A percentile compares a stretch with the other conserved stretches of the same genome.
Evolutionary conservation across 768 basidiomycete genomes (phyloP).

Genomic region (Dentipellis sp.): DNA sequence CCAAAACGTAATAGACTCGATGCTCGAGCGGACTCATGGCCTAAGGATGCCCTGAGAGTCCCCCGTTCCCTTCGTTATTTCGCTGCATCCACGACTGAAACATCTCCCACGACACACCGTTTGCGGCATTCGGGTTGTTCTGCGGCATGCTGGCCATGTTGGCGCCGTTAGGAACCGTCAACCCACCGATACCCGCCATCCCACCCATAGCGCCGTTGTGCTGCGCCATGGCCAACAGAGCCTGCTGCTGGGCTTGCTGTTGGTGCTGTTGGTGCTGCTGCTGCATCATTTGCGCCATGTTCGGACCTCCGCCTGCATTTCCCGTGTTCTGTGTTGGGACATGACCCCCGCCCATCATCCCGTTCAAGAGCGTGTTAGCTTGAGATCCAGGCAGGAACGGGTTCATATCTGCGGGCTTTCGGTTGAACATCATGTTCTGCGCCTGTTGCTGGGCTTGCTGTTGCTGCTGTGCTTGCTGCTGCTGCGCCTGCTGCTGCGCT

Average conservation of each 20-base stretch:
- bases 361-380: constrained; percentile 9
- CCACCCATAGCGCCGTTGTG: background rate
- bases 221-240: constrained; percentile 4
- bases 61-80: constrained; percentile 5
- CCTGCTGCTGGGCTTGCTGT: constrained; percentile 6
- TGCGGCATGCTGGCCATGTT: constrained; percentile 3
- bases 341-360: background rate
- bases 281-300: background rate
- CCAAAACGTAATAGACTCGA: too few species aligned
- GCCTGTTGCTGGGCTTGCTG: background rate
- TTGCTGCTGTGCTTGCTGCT: constrained; percentile 1
- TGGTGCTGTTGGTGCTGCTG: constrained; percentile 5
- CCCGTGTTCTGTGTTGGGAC: background rate
- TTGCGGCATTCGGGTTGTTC: background rate
- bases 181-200: background rate
- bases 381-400: constrained; percentile 12
- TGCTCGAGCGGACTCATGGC: too few species aligned
- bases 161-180: constrained; percentile 3
- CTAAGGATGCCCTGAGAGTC: too few species aligned
- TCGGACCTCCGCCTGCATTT: background rate
- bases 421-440: constrained; percentile 5
- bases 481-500: background rate
- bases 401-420: constrained; percentile 13
- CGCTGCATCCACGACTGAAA: constrained; percentile 12
- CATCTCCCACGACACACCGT: constrained; percentile 7